phyloP scores from a whole-genome alignment of 1,284 basidiomycete species.

The Pholiota adiposa region DNA sequence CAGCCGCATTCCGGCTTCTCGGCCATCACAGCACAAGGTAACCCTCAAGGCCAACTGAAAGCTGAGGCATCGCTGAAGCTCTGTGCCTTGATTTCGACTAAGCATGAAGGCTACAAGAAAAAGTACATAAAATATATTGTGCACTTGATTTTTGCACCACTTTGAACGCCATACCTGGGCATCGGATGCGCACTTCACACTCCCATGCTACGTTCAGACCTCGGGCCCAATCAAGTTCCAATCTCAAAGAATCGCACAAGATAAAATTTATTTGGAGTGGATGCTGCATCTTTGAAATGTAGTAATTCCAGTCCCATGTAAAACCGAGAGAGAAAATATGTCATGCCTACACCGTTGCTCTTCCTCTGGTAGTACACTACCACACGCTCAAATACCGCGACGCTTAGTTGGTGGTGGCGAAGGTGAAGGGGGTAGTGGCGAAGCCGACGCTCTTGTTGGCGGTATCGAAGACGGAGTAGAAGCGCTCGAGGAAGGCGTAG shows the following conservation, averaged over 20 bases:
- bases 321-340: neutral
- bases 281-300: neutral
- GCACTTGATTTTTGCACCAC: no score
- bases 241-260: neutral
- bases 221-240: no score
- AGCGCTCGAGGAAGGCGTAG: constrained; percentile 63
- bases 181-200: neutral
- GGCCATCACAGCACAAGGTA: no score
- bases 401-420: constrained; percentile 55
- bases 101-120: no score
- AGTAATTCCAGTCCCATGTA: neutral
- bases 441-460: constrained; percentile 59
- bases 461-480: constrained; percentile 70
- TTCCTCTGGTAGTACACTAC: no score
- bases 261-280: constrained; percentile 3
- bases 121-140: no score
- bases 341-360: neutral
- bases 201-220: neutral
- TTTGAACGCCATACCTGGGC: no score
- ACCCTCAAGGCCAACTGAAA: no score
- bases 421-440: constrained; percentile 59
- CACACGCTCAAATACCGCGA: no score
- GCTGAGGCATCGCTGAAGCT: no score
- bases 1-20: no score
- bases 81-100: no score